Conservation (phyloP, 2,329 filamentous ascomycete species). For the Dactylonectria estremocensis region DNA sequence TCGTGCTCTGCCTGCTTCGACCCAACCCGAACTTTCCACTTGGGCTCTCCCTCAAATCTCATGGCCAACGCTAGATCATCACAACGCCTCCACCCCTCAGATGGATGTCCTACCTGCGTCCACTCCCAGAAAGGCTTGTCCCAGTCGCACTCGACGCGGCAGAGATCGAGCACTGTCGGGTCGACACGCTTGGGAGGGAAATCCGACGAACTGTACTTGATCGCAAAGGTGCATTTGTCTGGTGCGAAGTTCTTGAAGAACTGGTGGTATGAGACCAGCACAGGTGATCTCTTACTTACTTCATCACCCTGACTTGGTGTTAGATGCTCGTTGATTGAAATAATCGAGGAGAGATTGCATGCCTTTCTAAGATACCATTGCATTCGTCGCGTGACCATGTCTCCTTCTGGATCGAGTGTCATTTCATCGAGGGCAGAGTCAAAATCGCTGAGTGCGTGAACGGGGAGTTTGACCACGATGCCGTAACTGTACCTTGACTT, state of each 20-base stretch:
- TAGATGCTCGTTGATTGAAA: too few relatives aligned
- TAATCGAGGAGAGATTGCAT: not conserved
- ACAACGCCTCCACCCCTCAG: conserved; percentile 17
- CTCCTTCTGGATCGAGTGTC: not conserved
- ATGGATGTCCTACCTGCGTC: conserved; percentile 1
- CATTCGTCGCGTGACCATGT: conserved; percentile 1
- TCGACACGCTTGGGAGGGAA: conserved; percentile 9
- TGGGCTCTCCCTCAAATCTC: conserved; percentile 18
- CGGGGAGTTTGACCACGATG: not conserved
- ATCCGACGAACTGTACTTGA: conserved; percentile 11
- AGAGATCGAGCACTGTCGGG: not conserved
- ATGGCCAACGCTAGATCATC: conserved; percentile 17
- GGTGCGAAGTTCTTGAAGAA: not conserved
- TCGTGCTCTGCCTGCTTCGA: conserved; percentile 5
- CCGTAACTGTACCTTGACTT: conserved; percentile 16
- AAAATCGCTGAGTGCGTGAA: not conserved
- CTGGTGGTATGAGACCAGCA: not conserved
- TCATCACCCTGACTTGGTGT: conserved; percentile 14
- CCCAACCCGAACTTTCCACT: conserved; percentile 22
- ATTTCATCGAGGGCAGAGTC: not conserved
- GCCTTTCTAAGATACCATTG: conserved; percentile 22
- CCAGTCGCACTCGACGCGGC: conserved; percentile 25
- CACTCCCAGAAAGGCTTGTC: conserved; percentile 22
- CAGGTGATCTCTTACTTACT: not conserved
- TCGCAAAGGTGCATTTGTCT: conserved; percentile 6